Base-by-base conservation (phyloP, 2,329 filamentous ascomycete species). In the Claviceps sp. region DNA sequence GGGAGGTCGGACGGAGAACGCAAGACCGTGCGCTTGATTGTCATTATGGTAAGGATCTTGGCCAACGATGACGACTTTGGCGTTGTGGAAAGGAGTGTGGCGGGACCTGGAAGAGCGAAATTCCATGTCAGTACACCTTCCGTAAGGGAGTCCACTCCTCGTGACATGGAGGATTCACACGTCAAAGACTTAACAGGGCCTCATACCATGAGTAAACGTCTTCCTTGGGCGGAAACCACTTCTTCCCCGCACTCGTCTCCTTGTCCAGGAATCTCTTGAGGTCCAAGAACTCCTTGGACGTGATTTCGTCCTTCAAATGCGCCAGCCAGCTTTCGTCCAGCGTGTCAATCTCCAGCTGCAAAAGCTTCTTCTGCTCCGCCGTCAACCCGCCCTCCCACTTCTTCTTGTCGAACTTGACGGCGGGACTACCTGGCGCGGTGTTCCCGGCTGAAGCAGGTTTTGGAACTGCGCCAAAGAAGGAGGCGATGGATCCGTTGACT, bases 41-140 rank as follows among this genome's bases (percentile, higher is more conserved):
- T 81, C 68, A 66, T 95, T 95, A 73, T 98, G 93, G 68, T 98
- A 98, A 2, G 93, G 93, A 66, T 98, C 93, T 72, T 98, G 93
- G 58, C 93, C 93, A 51, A 97, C 70, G 63, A 98, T 89, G 55
- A 98, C 90, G 53, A 86, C 86, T 68, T 95, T 95, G 66, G 97
- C 90, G 14, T 77, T 84, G 71, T 84, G 73, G 60, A 98, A 83
- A 7, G 93, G 90, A 0, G 91, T 96, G 67, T 95, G 86, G 26
- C 89, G 54, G n/a, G 43, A 53, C 47, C 47, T 50, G 16, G 18
- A 20, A n/a, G 40, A 22, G 4, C 11, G 18, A 43, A 16, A 30
- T 2, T 14, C 18, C 41, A 47, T 38, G 43, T 43, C 42, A 44
- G 49, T 11, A 34, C 48, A 18, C 38, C 11, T 16, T 9, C 26